A percentile compares a stretch with the other conserved stretches of the same genome.
phyloP scores from a whole-genome alignment of 1,284 basidiomycete genomes.

The Cutaneotrichosporon cyanovorans region DNA sequence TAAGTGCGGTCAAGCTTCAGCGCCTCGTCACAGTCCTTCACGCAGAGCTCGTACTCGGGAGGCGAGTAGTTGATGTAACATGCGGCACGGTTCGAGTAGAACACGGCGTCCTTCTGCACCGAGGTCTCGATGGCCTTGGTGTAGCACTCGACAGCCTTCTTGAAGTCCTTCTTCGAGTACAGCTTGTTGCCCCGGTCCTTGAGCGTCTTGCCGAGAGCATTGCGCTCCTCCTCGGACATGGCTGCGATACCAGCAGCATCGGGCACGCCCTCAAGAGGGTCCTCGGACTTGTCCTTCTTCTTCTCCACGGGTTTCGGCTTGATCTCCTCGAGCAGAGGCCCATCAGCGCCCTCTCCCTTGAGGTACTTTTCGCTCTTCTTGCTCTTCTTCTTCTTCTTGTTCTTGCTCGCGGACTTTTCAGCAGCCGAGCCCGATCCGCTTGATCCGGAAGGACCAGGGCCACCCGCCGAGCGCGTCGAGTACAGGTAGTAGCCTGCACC shows the following conservation, averaged over 20 bases:
- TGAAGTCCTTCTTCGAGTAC: slow-evolving; percentile 72
- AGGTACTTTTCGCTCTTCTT: slow-evolving; percentile 42
- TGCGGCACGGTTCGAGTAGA: slow-evolving; percentile 94
- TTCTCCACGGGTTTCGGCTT: slow-evolving; percentile 44
- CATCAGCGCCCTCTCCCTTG: slow-evolving; percentile 49
- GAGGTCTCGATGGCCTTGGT: slow-evolving; percentile 82
- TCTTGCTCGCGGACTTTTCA: slow-evolving; percentile 29
- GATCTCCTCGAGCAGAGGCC: slow-evolving; percentile 68
- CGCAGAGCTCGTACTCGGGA: slow-evolving; percentile 72
- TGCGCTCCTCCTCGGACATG: slow-evolving; percentile 53
- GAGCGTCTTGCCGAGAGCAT: slow-evolving; percentile 65
- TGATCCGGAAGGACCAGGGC: slow-evolving; percentile 26
- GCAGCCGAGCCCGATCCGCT: slow-evolving; percentile 25
- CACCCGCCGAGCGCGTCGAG: slow-evolving; percentile 47
- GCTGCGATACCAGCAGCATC: slow-evolving; percentile 26
- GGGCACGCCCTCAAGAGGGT: slow-evolving; percentile 46
- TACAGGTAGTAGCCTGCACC: slow-evolving; percentile 66
- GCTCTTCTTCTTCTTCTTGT: slow-evolving; percentile 56
- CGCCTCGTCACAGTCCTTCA: slow-evolving; percentile 86
- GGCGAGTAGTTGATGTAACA: slow-evolving; percentile 90
- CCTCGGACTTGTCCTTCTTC: slow-evolving; percentile 32
- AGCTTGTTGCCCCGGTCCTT: slow-evolving; percentile 86
- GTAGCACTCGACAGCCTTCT: slow-evolving; percentile 74
- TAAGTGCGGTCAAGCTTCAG: slow-evolving; percentile 78
- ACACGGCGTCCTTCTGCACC: slow-evolving; percentile 82